Base-by-base conservation (phyloP, 1,284 basidiomycete genomes). In the Ceratobasidium theobromae region DNA sequence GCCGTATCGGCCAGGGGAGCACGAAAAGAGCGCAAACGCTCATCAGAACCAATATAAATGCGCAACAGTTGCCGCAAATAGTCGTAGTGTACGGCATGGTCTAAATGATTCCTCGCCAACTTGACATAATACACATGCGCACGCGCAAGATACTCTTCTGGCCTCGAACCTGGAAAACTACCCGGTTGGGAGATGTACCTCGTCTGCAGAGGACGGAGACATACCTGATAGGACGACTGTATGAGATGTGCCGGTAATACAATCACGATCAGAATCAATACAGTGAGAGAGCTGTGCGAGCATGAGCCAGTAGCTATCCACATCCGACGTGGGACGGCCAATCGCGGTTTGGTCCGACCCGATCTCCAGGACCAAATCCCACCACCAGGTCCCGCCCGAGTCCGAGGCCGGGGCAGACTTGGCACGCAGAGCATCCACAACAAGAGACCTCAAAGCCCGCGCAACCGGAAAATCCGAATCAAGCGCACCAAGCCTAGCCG, bases 281-380 rank as follows among this genome's bases (percentile, higher is more conserved):
- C 35, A 33, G 18, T 35, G 53, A 54, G 28, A 51, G 28, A 60
- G 46, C 32, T 48, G 33, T 11, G 45, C 57, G 21, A 48, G 32
- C 57, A 60, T 60, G 18, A 49, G 46, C 57, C 57, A 60, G 21
- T 60, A 60, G n/a, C 57, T 43, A 40, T 60, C 57, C 3, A 28
- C n/a, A n/a, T 60, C 57, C 9, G 45, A 4, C 21, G 46, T 60
- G 23, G 30, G 30, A 1, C 46, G 43, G 9, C 57, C 57, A 23
- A 60, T 43, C 23, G 30, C n/a, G 18, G 4, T 40, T 21, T 60
- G 57, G 32, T 60, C 57, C 46, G 43, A 12, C n/a, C 57, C 43
- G 21, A 60, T 5, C 32, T 49, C 33, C 28, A 60, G 35, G 28
- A 60, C 45, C 25, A 60, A 49, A 8, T 38, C 46, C 57, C 41